Base-by-base conservation (phyloP, 73 alveolate genomes). In the Paramecium pentaurelia region DNA sequence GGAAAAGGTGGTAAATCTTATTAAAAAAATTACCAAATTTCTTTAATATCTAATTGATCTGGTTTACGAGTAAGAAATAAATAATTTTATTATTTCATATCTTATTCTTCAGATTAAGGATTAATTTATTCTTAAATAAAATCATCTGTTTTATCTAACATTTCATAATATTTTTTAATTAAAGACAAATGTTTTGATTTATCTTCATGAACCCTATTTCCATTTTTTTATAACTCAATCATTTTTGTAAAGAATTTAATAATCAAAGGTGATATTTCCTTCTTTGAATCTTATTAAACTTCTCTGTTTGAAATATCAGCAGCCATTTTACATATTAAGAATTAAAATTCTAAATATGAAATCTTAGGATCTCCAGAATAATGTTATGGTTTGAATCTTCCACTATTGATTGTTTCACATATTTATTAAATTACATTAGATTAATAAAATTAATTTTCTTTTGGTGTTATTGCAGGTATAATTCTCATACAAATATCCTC, bases 401-500 rank as follows among this genome's bases (percentile, higher is more conserved):
- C 42, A 80, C 37, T 80, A 27, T 32, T 47, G 8, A 80, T 49
- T 77, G 16, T 40, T 2, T 80, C 91, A 45, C 73, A 80, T 20
- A n/a, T 45, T 42, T 28, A 27, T 80, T 34, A 80, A 2, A 80
- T 40, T 1, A 40, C 16, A 77, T 77, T 77, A 9, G 64, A 44
- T 77, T 37, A 42, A 18, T 77, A 42, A 77, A 77, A 42, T 77
- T 77, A 42, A 6, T 37, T 77, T 42, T 77, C 89, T 44, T 77
- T 77, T 28, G 38, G 37, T 16, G 64, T 20, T 8, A 44, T 6
- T 38, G 89, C 89, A 20, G 89, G 89, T 20, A 77, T 34, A 34
- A 80, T 80, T 80, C 91, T 80, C 73, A 80, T 32, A 49, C 71
- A 80, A 8, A 80, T 30, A 49, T 80, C 91, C 18, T 80, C 91